phyloP scores from a whole-genome alignment of 2,329 filamentous ascomycete genomes.

The Penicillium sp. region DNA sequence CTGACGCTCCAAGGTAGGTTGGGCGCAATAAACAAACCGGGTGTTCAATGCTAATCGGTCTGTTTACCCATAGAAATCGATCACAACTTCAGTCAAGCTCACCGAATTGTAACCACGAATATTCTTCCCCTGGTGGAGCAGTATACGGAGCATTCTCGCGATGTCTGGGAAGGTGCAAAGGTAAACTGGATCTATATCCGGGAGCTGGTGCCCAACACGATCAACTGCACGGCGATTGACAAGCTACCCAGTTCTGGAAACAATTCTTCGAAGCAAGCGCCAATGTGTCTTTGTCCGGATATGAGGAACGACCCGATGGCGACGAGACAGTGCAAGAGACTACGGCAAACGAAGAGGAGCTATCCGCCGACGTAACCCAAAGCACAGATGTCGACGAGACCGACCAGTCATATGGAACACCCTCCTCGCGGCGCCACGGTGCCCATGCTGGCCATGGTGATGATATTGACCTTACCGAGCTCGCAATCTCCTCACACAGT shows the following conservation, averaged over 20 bases:
- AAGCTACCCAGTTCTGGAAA: conserved; percentile 85
- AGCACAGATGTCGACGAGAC: conserved; percentile 43
- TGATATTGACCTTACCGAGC: conserved; percentile 54
- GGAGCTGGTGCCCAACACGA: background rate
- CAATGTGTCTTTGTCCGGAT: conserved; percentile 93
- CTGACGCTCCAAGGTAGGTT: conserved; percentile 84
- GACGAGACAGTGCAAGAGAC: conserved; percentile 62
- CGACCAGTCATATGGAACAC: conserved; percentile 48
- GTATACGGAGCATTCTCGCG: conserved; percentile 89
- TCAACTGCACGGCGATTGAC: conserved; percentile 17
- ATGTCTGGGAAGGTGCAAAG: conserved; percentile 97
- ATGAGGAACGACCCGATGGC: conserved; percentile 74
- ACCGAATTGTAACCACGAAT: conserved; percentile 91
- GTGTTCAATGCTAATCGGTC: conserved; percentile 22
- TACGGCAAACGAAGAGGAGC: conserved; percentile 62
- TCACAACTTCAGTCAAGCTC: conserved; percentile 95
- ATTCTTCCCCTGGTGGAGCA: conserved; percentile 94
- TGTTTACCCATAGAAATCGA: conserved; percentile 78
- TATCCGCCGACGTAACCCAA: conserved; percentile 58
- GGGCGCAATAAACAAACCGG: conserved; percentile 26
- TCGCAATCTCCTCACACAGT: conserved; percentile 54
- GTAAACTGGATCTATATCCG: conserved; percentile 52
- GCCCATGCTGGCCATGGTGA: conserved; percentile 41
- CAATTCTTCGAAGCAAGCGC: conserved; percentile 99
- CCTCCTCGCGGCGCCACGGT: conserved; percentile 43